These are phyloP conservation scores for Xylariaceae sp. DNA, from an alignment of 2,329 filamentous ascomycete species.

Conservation along the genomic window DNA sequence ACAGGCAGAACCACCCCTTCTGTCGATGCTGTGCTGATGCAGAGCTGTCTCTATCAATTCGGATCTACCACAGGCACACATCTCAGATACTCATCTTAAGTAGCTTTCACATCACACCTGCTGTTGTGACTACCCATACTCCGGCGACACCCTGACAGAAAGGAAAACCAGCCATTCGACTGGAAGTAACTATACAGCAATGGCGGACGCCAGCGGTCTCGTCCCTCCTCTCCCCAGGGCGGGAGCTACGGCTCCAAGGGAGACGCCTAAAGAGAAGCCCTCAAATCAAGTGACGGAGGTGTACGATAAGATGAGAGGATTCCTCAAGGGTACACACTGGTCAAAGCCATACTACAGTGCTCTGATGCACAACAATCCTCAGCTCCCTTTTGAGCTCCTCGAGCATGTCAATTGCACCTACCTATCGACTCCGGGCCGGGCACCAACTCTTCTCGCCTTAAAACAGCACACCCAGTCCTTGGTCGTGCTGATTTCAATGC, in stretches of 20 bases:
- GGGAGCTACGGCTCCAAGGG: not conserved
- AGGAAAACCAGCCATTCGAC: not conserved
- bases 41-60: slow-evolving; percentile 6
- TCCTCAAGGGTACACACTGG: slow-evolving; percentile 38
- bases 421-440: slow-evolving; percentile 46
- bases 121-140: too few relatives aligned
- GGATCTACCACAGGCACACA: slow-evolving; percentile 1
- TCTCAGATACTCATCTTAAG: slow-evolving; percentile 1
- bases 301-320: slow-evolving; percentile 32
- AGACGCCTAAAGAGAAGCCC: slow-evolving; percentile 10
- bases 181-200: not conserved
- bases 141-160: not conserved
- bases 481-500: slow-evolving; percentile 44
- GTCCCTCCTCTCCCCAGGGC: too few relatives aligned
- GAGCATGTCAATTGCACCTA: slow-evolving; percentile 53
- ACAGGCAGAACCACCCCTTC: slow-evolving; percentile 6
- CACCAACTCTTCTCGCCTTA: slow-evolving; percentile 51
- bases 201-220: not conserved
- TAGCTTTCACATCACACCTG: not conserved
- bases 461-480: slow-evolving; percentile 59
- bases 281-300: slow-evolving; percentile 19
- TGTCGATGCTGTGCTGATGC: not conserved
- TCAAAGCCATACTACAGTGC: slow-evolving; percentile 39
- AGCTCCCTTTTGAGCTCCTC: slow-evolving; percentile 32
- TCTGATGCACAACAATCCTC: slow-evolving; percentile 34